phyloP scores from a whole-genome alignment of 2,329 filamentous ascomycete genomes.

The Cercospora berteroae region DNA sequence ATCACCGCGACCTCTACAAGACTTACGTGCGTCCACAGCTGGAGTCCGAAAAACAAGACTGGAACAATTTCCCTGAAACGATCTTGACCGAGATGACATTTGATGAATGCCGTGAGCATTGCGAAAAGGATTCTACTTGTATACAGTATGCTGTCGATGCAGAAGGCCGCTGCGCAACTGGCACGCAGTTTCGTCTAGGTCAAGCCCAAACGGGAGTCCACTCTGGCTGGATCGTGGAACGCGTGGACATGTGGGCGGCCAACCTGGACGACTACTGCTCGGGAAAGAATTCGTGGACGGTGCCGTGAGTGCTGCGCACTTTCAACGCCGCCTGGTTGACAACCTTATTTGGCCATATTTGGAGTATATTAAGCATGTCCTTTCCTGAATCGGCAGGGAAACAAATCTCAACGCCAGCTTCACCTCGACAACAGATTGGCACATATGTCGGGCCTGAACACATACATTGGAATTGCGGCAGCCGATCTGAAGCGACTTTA shows the following conservation, averaged over 20 bases:
- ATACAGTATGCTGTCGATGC: slow-evolving; percentile 29
- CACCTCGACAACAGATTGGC: neutral
- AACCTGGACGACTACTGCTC: slow-evolving; percentile 17
- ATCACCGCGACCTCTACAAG: slow-evolving; percentile 35
- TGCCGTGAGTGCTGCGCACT: slow-evolving; percentile 10
- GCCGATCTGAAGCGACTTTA: neutral
- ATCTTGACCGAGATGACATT: slow-evolving; percentile 18
- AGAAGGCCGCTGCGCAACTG: slow-evolving; percentile 26
- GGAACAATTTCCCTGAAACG: slow-evolving; percentile 32
- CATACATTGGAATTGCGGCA: neutral
- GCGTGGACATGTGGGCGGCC: slow-evolving; percentile 24
- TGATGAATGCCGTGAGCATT: slow-evolving; percentile 29
- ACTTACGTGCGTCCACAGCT: slow-evolving; percentile 31
- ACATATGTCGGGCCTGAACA: neutral
- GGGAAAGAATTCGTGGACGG: slow-evolving; percentile 19
- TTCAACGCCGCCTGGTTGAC: neutral
- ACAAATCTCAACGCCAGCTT: neutral
- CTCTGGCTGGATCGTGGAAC: slow-evolving; percentile 30
- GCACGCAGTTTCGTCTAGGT: slow-evolving; percentile 23
- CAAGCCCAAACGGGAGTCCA: slow-evolving; percentile 15
- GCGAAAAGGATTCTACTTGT: slow-evolving; percentile 26
- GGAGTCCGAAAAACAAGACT: slow-evolving; percentile 21
- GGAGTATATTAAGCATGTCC: neutral
- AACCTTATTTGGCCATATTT: neutral
- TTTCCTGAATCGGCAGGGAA: neutral